A percentile compares a stretch with the other conserved stretches of the same genome.
Conservation (phyloP, 2,329 filamentous ascomycete species). For the Paecilomyces sp. region DNA sequence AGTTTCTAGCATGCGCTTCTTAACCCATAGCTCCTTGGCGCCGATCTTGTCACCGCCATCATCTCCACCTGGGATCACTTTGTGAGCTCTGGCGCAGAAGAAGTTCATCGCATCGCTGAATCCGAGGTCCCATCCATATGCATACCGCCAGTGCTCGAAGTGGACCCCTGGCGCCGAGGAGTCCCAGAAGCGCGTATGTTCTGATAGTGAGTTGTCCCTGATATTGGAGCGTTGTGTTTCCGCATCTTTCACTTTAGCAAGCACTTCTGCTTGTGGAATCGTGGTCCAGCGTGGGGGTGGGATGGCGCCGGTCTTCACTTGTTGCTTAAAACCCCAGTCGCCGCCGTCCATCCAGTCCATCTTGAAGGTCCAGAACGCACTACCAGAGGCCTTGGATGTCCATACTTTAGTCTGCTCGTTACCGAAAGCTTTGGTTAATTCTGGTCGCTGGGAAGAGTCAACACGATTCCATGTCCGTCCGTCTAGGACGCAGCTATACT, state of each 20-base stretch:
- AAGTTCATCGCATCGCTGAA: constrained; percentile 50
- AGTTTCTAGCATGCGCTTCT: constrained; percentile 48
- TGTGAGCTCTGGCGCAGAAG: constrained; percentile 36
- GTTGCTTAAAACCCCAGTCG: constrained; percentile 53
- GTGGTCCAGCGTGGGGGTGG: constrained; percentile 31
- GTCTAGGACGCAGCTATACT: constrained; percentile 52
- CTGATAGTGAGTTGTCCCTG: constrained; percentile 28
- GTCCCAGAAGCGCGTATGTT: constrained; percentile 48
- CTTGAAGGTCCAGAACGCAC: constrained; percentile 55
- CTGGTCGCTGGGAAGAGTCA: constrained; percentile 28
- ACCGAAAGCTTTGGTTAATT: constrained; percentile 36
- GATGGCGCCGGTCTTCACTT: constrained; percentile 41
- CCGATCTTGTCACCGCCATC: constrained; percentile 45
- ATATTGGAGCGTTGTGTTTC: constrained; percentile 29
- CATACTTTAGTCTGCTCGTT: constrained; percentile 41
- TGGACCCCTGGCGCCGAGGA: constrained; percentile 34
- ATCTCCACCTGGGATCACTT: constrained; percentile 23
- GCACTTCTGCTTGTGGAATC: constrained; percentile 31
- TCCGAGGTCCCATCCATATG: constrained; percentile 50
- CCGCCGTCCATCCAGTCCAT: constrained; percentile 58
- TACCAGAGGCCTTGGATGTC: constrained; percentile 44
- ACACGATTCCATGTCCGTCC: constrained; percentile 46
- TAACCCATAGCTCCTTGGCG: constrained; percentile 51
- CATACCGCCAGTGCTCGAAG: constrained; percentile 49
- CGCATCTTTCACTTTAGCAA: constrained; percentile 30